Evolutionary conservation across 2,329 filamentous ascomycete genomes (phyloP), one percentile per base, ranked within the genome.

Genomic region (Tolypocladium pustulatum): DNA sequence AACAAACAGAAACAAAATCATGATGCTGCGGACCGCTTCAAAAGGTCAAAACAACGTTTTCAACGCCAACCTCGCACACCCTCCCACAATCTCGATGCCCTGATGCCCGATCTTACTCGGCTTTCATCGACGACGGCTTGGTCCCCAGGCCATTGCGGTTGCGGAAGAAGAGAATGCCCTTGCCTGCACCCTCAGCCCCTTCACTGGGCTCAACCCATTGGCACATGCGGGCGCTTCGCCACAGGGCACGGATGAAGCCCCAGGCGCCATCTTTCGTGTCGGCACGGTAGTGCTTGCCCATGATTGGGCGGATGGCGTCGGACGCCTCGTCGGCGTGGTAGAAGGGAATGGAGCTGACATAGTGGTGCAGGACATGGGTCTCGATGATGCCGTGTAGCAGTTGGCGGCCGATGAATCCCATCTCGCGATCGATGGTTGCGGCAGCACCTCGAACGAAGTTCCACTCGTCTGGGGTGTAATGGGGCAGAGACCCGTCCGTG

Each of bases 291-390:
- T 99, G 94, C 69, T 82, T 81, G 73, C 94, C 94, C 93, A 99
- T 97, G 73, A 99, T 81, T 61, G 84, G 84, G 82, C 92, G 91
- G 82, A 97, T 96, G 69, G 92, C 92, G 67, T 97, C 92, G 67
- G 86, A 88, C 59, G 93, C 92, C 78, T 97, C 92, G 67, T 96
- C 91, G 70, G 92, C 93, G 74, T 97, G 83, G 79, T 97, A 97
- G 79, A 97, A 97, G 63, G 93, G 93, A 65, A 97, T 97, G 69
- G 86, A 90, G 76, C 89, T 93, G 73, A 97, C 85, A 76, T 96
- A 97, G 83, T 97, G 93, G 81, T 97, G 93, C 61, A 96, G 89
- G 61, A 97, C 93, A 77, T 97, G 93, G 55, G 93, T 97, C 81
- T 97, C 93, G 73, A 97, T 88, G 75, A 97, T 97, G 69, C 92